Evolutionary conservation across 129 eudicot genomes (phyloP).

Genomic region (Oenanthe sinensis): DNA sequence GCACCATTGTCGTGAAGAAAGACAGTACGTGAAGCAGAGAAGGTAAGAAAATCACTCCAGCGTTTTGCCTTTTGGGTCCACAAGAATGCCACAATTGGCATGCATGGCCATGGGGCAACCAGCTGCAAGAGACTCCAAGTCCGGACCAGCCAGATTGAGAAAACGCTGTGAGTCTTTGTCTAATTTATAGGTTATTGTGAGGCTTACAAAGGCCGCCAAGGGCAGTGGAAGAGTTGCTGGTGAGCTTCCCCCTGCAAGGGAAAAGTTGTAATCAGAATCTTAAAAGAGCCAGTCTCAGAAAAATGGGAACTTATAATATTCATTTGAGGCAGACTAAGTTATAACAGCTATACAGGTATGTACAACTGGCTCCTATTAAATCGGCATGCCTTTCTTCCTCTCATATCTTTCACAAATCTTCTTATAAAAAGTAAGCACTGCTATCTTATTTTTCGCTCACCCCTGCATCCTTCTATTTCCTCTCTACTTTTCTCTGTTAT

Average conservation of each 20-base stretch:
- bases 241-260: conserved; percentile 58
- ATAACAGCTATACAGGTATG: neutral
- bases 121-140: conserved; percentile 82
- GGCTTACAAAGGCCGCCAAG: conserved; percentile 95
- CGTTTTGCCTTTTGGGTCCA: conserved; percentile 95
- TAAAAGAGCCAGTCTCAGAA: neutral
- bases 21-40: conserved; percentile 90
- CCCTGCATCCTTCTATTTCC: neutral
- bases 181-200: conserved; percentile 92
- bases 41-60: conserved; percentile 93
- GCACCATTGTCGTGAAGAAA: conserved; percentile 84
- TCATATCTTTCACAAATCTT: no score
- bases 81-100: conserved; percentile 89
- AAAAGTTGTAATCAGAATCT: neutral
- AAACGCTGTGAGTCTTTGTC: conserved; percentile 90
- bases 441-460: neutral
- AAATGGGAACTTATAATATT: neutral
- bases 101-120: conserved; percentile 99
- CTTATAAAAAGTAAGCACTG: no score
- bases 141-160: conserved; percentile 87
- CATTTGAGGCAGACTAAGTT: neutral
- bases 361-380: neutral
- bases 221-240: conserved; percentile 93
- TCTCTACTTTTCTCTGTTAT: neutral
- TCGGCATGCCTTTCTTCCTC: no score